A percentile compares a stretch with the other conserved stretches of the same genome.
These are phyloP conservation scores for Fraxinus quadrangulata DNA, from an alignment of 257 asterid genomes.

Conservation along the genomic window DNA sequence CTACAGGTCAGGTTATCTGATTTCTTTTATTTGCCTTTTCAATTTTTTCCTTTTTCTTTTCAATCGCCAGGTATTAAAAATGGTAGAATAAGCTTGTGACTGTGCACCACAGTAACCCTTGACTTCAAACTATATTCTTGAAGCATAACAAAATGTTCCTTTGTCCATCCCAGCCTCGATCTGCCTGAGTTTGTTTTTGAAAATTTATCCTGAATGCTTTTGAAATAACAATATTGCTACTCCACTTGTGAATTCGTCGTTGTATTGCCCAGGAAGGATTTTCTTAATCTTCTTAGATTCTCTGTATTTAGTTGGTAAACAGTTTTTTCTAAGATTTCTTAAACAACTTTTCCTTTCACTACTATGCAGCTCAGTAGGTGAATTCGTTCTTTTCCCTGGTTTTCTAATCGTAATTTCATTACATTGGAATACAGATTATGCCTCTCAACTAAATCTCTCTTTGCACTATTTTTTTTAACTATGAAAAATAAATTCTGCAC, in stretches of 20 bases:
- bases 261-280: not conserved
- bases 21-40: not conserved
- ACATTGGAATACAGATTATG: not conserved
- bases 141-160: no score
- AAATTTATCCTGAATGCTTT: slow-evolving; percentile 2
- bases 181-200: not conserved
- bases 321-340: not conserved
- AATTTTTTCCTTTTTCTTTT: no score
- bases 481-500: slow-evolving; percentile 39
- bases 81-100: no score
- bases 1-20: slow-evolving; percentile 52
- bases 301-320: not conserved
- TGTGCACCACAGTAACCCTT: no score
- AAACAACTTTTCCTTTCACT: not conserved
- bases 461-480: slow-evolving; percentile 38
- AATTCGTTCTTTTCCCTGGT: not conserved
- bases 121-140: no score
- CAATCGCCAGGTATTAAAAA: no score
- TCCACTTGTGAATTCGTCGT: slow-evolving; percentile 5
- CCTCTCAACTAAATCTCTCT: not conserved
- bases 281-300: not conserved
- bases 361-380: not conserved
- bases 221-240: not conserved
- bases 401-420: not conserved
- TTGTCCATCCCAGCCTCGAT: not conserved